These are phyloP conservation scores for Colletotrichum zoysiae DNA, from an alignment of 2,329 filamentous ascomycete species.

Conservation along the genomic window DNA sequence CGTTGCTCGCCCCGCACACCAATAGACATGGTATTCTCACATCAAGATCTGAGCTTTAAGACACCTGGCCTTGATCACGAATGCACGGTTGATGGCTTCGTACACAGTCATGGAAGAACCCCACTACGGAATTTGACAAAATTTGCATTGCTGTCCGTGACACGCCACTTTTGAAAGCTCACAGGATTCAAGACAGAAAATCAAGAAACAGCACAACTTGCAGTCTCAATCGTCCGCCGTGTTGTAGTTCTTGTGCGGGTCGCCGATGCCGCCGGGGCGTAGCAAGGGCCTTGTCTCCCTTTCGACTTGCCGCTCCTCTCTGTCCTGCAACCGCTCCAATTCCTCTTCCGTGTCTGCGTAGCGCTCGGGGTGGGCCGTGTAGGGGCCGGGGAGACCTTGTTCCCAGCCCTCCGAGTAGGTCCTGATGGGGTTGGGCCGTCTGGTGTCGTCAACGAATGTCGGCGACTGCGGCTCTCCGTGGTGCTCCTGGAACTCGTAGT, in stretches of 20 bases:
- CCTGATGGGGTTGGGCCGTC: slow-evolving; percentile 55
- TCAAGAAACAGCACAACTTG: background rate
- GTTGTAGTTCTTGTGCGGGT: slow-evolving; percentile 57
- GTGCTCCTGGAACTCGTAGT: slow-evolving; percentile 72
- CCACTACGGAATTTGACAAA: too few relatives aligned
- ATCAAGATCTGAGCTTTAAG: background rate
- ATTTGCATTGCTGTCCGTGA: background rate
- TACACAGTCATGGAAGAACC: background rate
- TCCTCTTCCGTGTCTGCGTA: slow-evolving; percentile 66
- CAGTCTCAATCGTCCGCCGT: slow-evolving; percentile 44
- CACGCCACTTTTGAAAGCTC: background rate
- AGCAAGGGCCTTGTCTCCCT: slow-evolving; percentile 65
- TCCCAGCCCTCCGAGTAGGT: slow-evolving; percentile 65
- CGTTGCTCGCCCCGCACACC: background rate
- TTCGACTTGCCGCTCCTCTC: slow-evolving; percentile 64
- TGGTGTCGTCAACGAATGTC: slow-evolving; percentile 42
- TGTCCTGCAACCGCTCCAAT: slow-evolving; percentile 62
- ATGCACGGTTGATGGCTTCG: background rate
- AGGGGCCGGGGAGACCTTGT: slow-evolving; percentile 63
- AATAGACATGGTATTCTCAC: background rate
- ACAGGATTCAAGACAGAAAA: background rate
- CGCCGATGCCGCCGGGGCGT: slow-evolving; percentile 63
- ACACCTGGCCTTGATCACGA: background rate
- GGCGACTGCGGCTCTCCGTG: slow-evolving; percentile 48
- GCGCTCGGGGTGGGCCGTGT: slow-evolving; percentile 64